Conservation (phyloP, 345 rosid species). For the Sonneratia caseolaris region DNA sequence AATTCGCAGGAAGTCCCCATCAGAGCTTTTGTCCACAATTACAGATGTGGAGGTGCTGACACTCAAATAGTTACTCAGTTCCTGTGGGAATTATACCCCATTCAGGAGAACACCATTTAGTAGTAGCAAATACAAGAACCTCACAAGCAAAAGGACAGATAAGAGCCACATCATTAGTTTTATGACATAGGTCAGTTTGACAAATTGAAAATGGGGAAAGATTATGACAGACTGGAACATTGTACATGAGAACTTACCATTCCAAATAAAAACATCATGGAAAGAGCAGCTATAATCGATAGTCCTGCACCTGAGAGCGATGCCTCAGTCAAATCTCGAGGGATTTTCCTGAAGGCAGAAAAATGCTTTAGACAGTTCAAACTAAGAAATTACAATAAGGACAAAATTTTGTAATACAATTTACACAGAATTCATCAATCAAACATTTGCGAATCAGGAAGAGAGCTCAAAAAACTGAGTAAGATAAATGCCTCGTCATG, state of each 20-base stretch:
- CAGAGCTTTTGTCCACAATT: conserved; percentile 82
- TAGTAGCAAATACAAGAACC: not conserved
- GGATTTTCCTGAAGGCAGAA: conserved; percentile 74
- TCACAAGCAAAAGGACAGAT: not conserved
- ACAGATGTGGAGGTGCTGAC: conserved; percentile 73
- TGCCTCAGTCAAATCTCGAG: conserved; percentile 98
- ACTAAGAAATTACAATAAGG: not conserved
- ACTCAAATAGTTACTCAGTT: conserved; percentile 69
- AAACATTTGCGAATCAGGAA: not conserved
- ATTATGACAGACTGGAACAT: not conserved
- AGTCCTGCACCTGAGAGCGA: conserved; percentile 93
- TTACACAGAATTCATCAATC: not conserved
- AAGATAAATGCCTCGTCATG: not conserved
- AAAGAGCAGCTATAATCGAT: conserved; percentile 76
- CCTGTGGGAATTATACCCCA: conserved; percentile 40
- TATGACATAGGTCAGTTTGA: not conserved
- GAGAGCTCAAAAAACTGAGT: not conserved
- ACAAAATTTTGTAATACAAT: not conserved
- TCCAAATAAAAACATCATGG: conserved; percentile 91
- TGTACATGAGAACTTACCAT: conserved; percentile 48
- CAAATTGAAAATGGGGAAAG: not conserved
- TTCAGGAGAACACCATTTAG: not conserved
- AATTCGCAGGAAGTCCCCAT: conserved; percentile 80
- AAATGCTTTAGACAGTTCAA: not conserved
- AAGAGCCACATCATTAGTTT: not conserved